These are phyloP conservation scores for Neurospora sp. DNA, from an alignment of 495 filamentous ascomycete species.

Conservation along the genomic window DNA sequence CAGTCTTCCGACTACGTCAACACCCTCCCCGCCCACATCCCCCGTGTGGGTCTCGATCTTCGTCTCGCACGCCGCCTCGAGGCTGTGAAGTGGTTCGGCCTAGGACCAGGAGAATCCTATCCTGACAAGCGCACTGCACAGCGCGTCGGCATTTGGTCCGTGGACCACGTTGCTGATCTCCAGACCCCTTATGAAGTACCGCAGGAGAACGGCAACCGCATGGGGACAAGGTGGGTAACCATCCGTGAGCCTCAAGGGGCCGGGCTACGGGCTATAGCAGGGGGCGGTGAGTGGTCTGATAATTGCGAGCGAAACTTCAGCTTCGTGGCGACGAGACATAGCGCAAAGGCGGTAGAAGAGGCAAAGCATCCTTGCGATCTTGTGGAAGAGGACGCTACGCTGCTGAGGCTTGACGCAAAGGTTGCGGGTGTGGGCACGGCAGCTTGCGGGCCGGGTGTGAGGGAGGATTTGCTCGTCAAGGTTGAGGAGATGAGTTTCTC, in stretches of 20 bases:
- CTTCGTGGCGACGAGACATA: constrained; percentile 44
- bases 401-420: constrained; percentile 47
- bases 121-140: constrained; percentile 50
- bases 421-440: constrained; percentile 51
- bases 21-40: constrained; percentile 35
- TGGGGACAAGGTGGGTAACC: constrained; percentile 45
- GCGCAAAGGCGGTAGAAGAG: constrained; percentile 35
- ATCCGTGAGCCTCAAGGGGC: constrained; percentile 9
- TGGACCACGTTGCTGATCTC: constrained; percentile 32
- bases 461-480: constrained; percentile 32
- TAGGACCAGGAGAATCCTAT: constrained; percentile 55
- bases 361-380: constrained; percentile 53
- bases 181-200: constrained; percentile 52
- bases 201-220: constrained; percentile 55
- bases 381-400: constrained; percentile 34
- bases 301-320: constrained; percentile 30
- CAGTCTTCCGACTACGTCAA: constrained; percentile 10
- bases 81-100: constrained; percentile 45
- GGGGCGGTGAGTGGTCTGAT: constrained; percentile 5
- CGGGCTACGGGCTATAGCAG: constrained; percentile 2
- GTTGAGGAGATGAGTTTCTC: constrained; percentile 20
- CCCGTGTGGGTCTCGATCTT: constrained; percentile 46
- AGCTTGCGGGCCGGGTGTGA: constrained; percentile 48
- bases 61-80: constrained; percentile 30
- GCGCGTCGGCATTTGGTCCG: constrained; percentile 39